Evolutionary conservation across 2,329 filamentous ascomycete genomes (phyloP), one percentile per base, ranked within the genome.

Genomic region (Pseudocercospora fijiensis): DNA sequence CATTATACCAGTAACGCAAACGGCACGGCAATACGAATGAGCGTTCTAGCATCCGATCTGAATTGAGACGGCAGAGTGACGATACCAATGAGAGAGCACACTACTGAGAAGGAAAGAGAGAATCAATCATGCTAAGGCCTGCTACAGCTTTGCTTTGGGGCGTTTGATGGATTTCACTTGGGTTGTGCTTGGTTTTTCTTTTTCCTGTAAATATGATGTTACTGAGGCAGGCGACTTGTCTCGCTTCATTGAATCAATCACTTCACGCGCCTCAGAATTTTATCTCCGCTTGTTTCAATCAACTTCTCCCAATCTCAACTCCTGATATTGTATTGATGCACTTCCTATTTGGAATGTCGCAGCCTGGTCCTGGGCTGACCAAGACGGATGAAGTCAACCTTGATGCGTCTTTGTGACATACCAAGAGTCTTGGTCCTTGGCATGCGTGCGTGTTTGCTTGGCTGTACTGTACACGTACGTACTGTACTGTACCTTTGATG

Each of bases 21-120:
- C 52, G 45, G 43, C 41, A 27, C 33, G 28, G 45, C 27, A 27
- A 59, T 22, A 52, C 58, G 52, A 60, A 57, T 53, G 53, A 64
- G 64, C 64, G 64, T 64, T 66, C 49, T 62, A 57, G 61, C 64
- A 66, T 62, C 22, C 47, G 18, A 28, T 45, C 55, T n/a, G 13
- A 20, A n/a, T 53, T 18, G 33, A 26, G 22, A 55, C 58, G 41
- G 58, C 58, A 60, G 53, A 57, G 43, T 53, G 51, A 53, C 10
- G 18, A n/a, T 30, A 20, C 13, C 22, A 26, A 58, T 43, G 52
- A 55, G 28, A 37, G 33, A 49, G 49, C 22, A 24, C 49, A 53
- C 49, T 28, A 53, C 26, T 28, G 49, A 53, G 37, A 41, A n/a
- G 37, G 37, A n/a, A 8, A 41, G 9, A 41, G 37, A 41, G 37